A percentile compares a stretch with the other conserved stretches of the same genome.
These are phyloP conservation scores for Straminergon stramineum DNA, from an alignment of 225 moss, liverwort and hornwort species.

Conservation along the genomic window DNA sequence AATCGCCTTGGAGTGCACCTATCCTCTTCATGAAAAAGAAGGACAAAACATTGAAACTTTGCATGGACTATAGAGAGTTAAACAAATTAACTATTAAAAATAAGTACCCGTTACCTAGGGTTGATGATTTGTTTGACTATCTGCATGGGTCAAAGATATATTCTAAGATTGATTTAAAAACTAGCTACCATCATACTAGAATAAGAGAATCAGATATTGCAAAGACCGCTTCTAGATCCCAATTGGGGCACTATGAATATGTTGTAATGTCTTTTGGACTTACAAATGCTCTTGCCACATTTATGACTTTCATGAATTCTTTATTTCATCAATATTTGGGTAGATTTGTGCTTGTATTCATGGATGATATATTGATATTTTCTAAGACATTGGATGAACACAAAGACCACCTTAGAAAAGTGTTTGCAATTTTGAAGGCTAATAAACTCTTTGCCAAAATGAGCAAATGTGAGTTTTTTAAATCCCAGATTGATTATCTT, in stretches of 20 bases:
- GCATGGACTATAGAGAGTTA: not conserved
- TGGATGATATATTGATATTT: not conserved
- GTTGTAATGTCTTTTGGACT: not conserved
- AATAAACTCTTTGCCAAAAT: not conserved
- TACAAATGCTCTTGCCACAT: not conserved
- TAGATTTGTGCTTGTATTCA: not conserved
- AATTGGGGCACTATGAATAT: not conserved
- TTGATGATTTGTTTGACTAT: not conserved
- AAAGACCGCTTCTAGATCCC: not conserved
- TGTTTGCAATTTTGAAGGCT: not conserved
- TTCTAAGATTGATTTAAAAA: not conserved
- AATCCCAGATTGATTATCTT: not conserved
- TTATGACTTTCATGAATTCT: not conserved
- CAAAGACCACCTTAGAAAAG: not conserved
- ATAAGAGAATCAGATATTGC: not conserved
- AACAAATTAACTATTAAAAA: not conserved
- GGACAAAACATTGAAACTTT: not conserved
- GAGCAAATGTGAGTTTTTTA: not conserved
- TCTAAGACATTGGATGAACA: not conserved
- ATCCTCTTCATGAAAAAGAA: not conserved
- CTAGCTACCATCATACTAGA: not conserved
- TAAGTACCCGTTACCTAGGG: not conserved
- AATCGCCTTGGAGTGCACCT: not conserved
- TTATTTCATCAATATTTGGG: not conserved
- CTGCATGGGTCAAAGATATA: not conserved